Evolutionary conservation across 1,139 yeast species (phyloP).

Genomic region (Pneumocystis carinii): DNA sequence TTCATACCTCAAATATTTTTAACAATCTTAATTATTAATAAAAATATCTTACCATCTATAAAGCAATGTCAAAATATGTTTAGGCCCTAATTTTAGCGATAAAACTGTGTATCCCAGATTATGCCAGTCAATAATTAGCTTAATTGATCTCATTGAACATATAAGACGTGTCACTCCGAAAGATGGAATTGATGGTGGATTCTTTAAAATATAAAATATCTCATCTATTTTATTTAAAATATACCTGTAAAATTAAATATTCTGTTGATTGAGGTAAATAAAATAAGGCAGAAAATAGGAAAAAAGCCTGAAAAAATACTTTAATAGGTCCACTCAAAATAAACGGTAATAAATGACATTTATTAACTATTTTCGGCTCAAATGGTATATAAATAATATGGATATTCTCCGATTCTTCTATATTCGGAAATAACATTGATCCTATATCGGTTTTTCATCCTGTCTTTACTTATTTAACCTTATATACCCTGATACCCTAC

Average conservation of each 20-base stretch:
- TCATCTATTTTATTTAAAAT: not conserved
- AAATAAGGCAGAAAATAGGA: constrained; percentile 30
- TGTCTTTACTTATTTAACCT: not conserved
- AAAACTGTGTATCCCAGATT: constrained; percentile 78
- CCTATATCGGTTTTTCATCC: not conserved
- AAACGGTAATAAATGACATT: constrained; percentile 31
- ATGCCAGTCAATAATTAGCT: constrained; percentile 87
- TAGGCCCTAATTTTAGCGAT: constrained; percentile 41
- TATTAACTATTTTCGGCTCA: constrained; percentile 2
- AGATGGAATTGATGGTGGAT: constrained; percentile 87
- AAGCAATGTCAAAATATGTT: constrained; percentile 33
- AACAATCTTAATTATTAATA: not conserved
- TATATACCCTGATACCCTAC: constrained; percentile 65
- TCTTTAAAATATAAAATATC: constrained; percentile 43
- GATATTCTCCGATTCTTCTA: constrained; percentile 12
- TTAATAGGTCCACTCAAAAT: constrained; percentile 46
- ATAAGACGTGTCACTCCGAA: constrained; percentile 46
- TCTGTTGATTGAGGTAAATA: constrained; percentile 46
- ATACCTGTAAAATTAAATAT: constrained; percentile 29
- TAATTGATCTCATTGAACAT: constrained; percentile 41
- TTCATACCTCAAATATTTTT: constrained; percentile 32
- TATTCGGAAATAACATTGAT: not conserved
- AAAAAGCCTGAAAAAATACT: constrained; percentile 35
- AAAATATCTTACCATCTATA: constrained; percentile 20
- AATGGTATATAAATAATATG: constrained; percentile 4